phyloP scores from a whole-genome alignment of 768 basidiomycete species.

The Grammothele lineata region DNA sequence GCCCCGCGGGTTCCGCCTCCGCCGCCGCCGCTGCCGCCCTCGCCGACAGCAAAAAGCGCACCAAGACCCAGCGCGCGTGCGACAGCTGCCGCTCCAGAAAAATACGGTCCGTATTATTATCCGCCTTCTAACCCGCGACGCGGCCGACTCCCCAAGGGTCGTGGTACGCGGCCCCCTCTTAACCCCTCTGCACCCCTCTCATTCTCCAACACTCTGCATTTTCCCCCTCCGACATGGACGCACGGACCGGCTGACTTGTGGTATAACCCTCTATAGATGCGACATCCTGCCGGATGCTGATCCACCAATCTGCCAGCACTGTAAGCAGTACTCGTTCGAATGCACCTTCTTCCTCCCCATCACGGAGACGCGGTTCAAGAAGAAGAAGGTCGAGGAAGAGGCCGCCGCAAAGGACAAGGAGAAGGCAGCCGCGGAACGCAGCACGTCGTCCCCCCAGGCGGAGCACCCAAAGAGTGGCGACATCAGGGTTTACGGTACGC shows the following conservation, averaged over 20 bases:
- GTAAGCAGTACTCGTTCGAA: slow-evolving; percentile 89
- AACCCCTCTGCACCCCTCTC: no score
- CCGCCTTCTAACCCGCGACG: no score
- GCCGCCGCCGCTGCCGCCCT: slow-evolving; percentile 12
- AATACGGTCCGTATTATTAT: slow-evolving; percentile 63
- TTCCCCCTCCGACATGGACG: slow-evolving; percentile 8
- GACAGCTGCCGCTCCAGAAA: slow-evolving; percentile 89
- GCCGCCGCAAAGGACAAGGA: slow-evolving; percentile 35
- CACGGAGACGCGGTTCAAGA: slow-evolving; percentile 98
- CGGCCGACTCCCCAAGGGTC: no score
- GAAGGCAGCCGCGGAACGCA: slow-evolving; percentile 28
- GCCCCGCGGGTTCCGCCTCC: slow-evolving; percentile 15
- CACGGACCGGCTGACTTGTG: slow-evolving; percentile 5
- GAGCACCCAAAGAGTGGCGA: slow-evolving; percentile 50
- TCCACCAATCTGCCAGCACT: slow-evolving; percentile 86
- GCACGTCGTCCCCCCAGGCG: slow-evolving; percentile 41
- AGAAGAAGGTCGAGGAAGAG: slow-evolving; percentile 83
- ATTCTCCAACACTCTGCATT: no score
- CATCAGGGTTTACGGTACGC: slow-evolving; percentile 50
- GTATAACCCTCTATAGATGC: slow-evolving; percentile 44
- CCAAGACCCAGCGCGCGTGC: slow-evolving; percentile 90
- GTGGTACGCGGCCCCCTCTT: no score
- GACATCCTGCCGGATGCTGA: slow-evolving; percentile 79
- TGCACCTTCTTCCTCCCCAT: slow-evolving; percentile 99
- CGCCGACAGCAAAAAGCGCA: slow-evolving; percentile 75